Conservation (phyloP, 2,329 filamentous ascomycete genomes). For the Ceratocystis papillata region DNA sequence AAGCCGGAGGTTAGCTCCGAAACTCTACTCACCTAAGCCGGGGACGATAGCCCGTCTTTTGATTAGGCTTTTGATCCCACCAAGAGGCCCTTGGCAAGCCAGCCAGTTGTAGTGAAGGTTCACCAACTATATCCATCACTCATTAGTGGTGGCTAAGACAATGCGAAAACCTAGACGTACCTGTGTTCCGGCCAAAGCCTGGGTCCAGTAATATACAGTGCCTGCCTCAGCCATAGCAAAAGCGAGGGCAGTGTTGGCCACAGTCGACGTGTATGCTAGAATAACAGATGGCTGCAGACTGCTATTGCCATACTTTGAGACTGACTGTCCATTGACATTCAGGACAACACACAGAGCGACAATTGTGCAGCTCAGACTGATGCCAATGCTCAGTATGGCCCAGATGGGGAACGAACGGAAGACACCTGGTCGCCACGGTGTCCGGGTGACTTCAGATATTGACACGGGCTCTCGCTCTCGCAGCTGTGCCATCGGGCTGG, state of each 20-base stretch:
- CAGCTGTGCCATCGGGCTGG: not conserved
- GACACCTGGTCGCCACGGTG: not conserved
- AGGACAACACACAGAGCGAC: not conserved
- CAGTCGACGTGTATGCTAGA: not conserved
- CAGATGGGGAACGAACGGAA: not conserved
- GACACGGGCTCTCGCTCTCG: not conserved
- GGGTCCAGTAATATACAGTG: not conserved
- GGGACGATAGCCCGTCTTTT: not conserved
- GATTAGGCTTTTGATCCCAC: not conserved
- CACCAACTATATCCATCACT: not conserved
- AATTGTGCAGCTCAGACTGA: not conserved
- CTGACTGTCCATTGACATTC: not conserved
- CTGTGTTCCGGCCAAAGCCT: not conserved
- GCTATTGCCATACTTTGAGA: not conserved
- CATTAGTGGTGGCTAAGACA: not conserved
- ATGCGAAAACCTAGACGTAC: not conserved
- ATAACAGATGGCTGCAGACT: not conserved
- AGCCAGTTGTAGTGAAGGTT: slow-evolving; percentile 2
- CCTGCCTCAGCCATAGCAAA: not conserved
- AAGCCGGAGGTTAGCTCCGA: not conserved
- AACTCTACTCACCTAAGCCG: not conserved
- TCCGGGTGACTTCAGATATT: not conserved
- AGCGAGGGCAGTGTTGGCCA: not conserved
- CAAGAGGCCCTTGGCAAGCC: not conserved
- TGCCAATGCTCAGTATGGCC: not conserved